Evolutionary conservation across 106 monocot genomes (phyloP), one percentile per base, ranked within the genome.

Genomic region (Allium fistulosum): DNA sequence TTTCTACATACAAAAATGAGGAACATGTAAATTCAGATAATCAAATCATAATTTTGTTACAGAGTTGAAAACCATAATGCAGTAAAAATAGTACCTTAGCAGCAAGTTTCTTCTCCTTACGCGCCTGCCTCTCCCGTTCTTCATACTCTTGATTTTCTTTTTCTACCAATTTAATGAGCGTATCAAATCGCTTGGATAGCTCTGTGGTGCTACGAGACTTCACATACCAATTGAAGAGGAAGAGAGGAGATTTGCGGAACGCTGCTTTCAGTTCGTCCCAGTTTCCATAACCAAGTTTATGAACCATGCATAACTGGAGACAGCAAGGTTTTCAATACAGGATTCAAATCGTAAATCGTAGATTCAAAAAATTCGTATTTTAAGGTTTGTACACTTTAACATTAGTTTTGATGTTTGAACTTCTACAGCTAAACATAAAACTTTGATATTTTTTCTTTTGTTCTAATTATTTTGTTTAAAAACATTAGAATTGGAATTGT

Each of bases 151-250:
- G 96, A 67, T 96, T 96, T 72, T 96, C 96, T 71, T 88, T 96
- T 78, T 96, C 96, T 14, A 96, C 88, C 22, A 96, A 77, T 1
- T 92, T 83, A 74, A 96, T 96, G 46, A 96, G 88, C 11, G 91
- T 88, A 76, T 96, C 96, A 65, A 91, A 96, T 10, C 96, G 85
- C 75, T 88, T 81, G 13, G 88, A 83, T 49, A 96, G 78, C 56
- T 96, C 96, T 75, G 91, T 88, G 52, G 91, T 88, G 17, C 91
- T 96, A 26, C 96, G 88, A 1, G 96, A 96, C 58, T 96, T 96
- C 66, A 92, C 96, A 79, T 88, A 96, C 96, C 96, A 96, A 71
- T 96, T 92, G 72, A 96, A 96, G 28, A 91, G 85, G 74, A 96
- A 96, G 53, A 96, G 71, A 11, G 96, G 92, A 9, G 96, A 96